phyloP scores from a whole-genome alignment of 192 early-diverging fungal genomes.

The Gaertneriomyces semiglobifer region DNA sequence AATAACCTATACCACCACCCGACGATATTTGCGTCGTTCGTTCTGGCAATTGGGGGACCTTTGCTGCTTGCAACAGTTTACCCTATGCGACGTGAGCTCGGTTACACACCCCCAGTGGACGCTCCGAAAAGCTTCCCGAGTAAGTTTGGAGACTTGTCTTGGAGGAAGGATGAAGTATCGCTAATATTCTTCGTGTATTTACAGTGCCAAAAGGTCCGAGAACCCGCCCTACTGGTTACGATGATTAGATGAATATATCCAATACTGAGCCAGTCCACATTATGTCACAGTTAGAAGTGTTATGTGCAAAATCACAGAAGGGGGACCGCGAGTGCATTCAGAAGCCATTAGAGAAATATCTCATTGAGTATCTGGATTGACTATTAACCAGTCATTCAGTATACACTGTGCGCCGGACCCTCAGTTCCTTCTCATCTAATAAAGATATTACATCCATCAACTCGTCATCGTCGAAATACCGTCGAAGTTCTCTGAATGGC shows the following conservation, averaged over 20 bases:
- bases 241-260: slow-evolving; percentile 21
- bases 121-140: slow-evolving; percentile 37
- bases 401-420: slow-evolving; percentile 34
- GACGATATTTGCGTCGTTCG: slow-evolving; percentile 40
- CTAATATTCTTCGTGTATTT: background rate
- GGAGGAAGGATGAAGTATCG: background rate
- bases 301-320: too few species aligned
- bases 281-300: too few species aligned
- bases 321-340: too few species aligned
- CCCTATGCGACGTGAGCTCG: slow-evolving; percentile 37
- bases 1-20: slow-evolving; percentile 39
- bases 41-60: slow-evolving; percentile 33
- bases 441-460: slow-evolving; percentile 48
- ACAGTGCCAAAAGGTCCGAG: slow-evolving; percentile 26
- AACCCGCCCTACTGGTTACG: slow-evolving; percentile 27
- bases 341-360: too few species aligned
- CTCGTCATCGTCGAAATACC: slow-evolving; percentile 46
- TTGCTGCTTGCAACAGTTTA: slow-evolving; percentile 36
- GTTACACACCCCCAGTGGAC: slow-evolving; percentile 38
- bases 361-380: too few species aligned
- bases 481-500: slow-evolving; percentile 43
- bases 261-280: background rate
- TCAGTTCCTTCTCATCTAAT: slow-evolving; percentile 67
- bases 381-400: too few species aligned
- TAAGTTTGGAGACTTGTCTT: slow-evolving; percentile 4